Percentiles rank a stretch among this genome's conserved stretches.
These are phyloP conservation scores for Xylariaceae sp. DNA, from an alignment of 2,329 filamentous ascomycete species.

Conservation along the genomic window DNA sequence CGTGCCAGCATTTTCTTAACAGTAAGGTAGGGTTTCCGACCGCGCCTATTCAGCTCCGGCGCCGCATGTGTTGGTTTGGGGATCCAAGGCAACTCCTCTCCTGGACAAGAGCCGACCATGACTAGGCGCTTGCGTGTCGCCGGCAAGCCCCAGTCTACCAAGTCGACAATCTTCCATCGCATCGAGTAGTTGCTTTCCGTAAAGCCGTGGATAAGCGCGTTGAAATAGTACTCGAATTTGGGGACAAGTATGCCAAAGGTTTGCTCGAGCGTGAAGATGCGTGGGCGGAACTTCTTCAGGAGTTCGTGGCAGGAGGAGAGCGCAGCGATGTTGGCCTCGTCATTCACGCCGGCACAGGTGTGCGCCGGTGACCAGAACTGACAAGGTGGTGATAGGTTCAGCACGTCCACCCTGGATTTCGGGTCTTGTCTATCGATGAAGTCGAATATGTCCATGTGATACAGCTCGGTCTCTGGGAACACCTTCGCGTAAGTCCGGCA, in stretches of 20 bases:
- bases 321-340: constrained; percentile 62
- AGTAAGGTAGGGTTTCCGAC: constrained; percentile 38
- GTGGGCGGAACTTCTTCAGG: constrained; percentile 54
- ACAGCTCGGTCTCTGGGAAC: constrained; percentile 48
- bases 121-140: constrained; percentile 49
- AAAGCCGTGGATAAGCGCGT: constrained; percentile 57
- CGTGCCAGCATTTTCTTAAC: constrained; percentile 39
- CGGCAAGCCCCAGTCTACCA: constrained; percentile 47
- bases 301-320: constrained; percentile 51
- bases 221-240: constrained; percentile 51
- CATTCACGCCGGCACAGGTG: constrained; percentile 51
- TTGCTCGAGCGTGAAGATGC: constrained; percentile 73
- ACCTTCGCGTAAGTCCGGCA: constrained; percentile 55
- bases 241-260: constrained; percentile 61
- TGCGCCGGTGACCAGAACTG: constrained; percentile 71
- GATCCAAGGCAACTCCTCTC: constrained; percentile 63
- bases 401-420: constrained; percentile 53
- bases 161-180: constrained; percentile 57
- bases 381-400: constrained; percentile 74
- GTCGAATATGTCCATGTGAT: constrained; percentile 42
- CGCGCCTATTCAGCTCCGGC: constrained; percentile 27
- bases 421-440: constrained; percentile 39
- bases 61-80: constrained; percentile 56
- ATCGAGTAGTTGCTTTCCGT: constrained; percentile 63
- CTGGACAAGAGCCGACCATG: constrained; percentile 58